A percentile compares a stretch with the other conserved stretches of the same genome.
Conservation (phyloP, 108 stramenopile genomes). For the Skeletonema menzelii region DNA sequence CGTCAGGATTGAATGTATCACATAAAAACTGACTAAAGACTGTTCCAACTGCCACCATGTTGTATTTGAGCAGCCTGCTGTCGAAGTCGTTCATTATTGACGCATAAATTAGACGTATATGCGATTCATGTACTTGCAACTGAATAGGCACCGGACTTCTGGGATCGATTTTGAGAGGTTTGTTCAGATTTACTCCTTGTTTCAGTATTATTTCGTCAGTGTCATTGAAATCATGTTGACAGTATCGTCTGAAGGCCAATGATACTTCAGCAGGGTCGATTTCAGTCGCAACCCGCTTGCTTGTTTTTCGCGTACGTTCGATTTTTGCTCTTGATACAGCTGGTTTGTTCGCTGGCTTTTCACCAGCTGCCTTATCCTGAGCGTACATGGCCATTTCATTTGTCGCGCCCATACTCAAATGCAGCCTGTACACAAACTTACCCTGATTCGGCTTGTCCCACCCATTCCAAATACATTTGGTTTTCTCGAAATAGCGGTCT, state of each 20-base stretch:
- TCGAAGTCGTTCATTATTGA: not conserved
- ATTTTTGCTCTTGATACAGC: not conserved
- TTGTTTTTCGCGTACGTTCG: not conserved
- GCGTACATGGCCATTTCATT: not conserved
- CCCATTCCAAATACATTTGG: conserved; percentile 1
- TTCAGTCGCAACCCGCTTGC: conserved; percentile 1
- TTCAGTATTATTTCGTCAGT: too few species aligned
- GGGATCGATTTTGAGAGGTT: not conserved
- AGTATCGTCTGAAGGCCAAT: conserved; percentile 2
- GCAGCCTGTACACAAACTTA: not conserved
- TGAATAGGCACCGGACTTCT: not conserved
- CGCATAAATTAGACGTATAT: not conserved
- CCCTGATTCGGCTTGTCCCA: not conserved
- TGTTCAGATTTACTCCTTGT: not conserved
- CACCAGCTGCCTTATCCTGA: not conserved
- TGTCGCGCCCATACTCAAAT: not conserved
- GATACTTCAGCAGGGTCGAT: conserved; percentile 4
- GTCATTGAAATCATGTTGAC: not conserved
- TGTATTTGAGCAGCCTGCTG: not conserved
- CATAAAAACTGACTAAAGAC: not conserved
- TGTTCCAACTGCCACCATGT: not conserved
- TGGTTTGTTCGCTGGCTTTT: not conserved
- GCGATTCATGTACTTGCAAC: not conserved
- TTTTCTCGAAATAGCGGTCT: not conserved
- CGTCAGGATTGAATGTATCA: not conserved